phyloP scores from a whole-genome alignment of 2,329 filamentous ascomycete species.

The Colletotrichum sublineola region DNA sequence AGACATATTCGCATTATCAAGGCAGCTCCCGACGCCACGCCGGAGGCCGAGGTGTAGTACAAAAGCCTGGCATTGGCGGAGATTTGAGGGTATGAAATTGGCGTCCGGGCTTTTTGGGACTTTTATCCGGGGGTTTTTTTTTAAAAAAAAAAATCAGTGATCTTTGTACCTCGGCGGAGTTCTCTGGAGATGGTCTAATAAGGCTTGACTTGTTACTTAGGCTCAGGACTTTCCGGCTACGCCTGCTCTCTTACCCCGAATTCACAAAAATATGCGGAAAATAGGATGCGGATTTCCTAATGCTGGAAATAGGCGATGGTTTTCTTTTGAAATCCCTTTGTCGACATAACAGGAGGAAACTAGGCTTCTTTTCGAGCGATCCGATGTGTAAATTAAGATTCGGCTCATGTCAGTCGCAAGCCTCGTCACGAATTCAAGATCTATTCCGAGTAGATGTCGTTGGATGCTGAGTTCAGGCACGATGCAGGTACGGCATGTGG shows the following conservation, averaged over 20 bases:
- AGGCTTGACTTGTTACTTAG: background rate
- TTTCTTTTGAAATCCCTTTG: background rate
- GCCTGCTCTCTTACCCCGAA: background rate
- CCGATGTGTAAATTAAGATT: background rate
- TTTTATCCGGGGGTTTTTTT: background rate
- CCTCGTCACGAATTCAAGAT: background rate
- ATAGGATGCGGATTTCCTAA: background rate
- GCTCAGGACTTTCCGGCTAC: background rate
- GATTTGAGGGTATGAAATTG: background rate
- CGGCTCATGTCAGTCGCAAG: background rate
- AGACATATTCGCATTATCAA: conserved; percentile 68
- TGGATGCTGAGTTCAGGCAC: conserved; percentile 1
- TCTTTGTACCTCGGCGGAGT: background rate
- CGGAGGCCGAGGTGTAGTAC: conserved; percentile 5
- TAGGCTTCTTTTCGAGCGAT: background rate
- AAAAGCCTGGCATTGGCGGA: background rate
- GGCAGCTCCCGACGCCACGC: conserved; percentile 44
- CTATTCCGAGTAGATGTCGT: conserved; percentile 13
- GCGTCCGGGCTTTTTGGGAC: background rate
- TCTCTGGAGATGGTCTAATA: background rate
- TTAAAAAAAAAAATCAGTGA: background rate
- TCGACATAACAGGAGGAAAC: background rate
- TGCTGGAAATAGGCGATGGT: background rate
- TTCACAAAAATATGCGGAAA: background rate
- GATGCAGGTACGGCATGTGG: background rate